Evolutionary conservation across 257 asterid genomes (phyloP).

Genomic region (Solanum etuberosum): DNA sequence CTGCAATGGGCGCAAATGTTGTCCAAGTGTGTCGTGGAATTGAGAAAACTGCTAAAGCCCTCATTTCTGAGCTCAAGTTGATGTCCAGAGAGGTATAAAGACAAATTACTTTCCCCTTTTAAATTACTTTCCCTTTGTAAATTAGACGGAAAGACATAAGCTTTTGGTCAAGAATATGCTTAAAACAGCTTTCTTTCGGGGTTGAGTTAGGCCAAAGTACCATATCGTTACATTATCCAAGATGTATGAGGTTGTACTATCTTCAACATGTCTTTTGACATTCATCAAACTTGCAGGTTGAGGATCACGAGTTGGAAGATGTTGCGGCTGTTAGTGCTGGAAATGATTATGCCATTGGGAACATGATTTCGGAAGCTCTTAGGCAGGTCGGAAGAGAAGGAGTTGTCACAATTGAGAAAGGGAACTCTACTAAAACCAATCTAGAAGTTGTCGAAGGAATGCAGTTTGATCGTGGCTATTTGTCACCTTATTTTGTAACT

Average conservation of each 20-base stretch:
- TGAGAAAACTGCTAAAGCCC: conserved; percentile 61
- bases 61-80: conserved; percentile 56
- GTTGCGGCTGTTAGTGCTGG: conserved; percentile 96
- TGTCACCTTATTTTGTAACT: conserved; percentile 78
- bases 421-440: conserved; percentile 45
- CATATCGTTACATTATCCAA: not conserved
- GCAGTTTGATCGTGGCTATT: conserved; percentile 82
- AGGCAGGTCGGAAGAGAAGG: conserved; percentile 55
- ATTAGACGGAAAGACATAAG: not conserved
- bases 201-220: not conserved
- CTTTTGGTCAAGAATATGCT: not conserved
- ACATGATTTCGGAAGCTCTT: conserved; percentile 64
- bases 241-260: not conserved
- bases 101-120: not conserved
- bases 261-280: not conserved
- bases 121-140: not conserved
- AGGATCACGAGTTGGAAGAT: conserved; percentile 66
- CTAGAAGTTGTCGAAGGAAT: conserved; percentile 70
- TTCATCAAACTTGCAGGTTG: conserved; percentile 33
- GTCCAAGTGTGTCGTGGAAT: conserved; percentile 74
- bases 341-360: conserved; percentile 54
- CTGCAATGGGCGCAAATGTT: conserved; percentile 74
- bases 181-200: not conserved
- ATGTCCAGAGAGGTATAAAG: conserved; percentile 64
- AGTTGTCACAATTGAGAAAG: conserved; percentile 58